Evolutionary conservation across 31 red algal species (phyloP).

Genomic region (Porphyra umbilicalis): DNA sequence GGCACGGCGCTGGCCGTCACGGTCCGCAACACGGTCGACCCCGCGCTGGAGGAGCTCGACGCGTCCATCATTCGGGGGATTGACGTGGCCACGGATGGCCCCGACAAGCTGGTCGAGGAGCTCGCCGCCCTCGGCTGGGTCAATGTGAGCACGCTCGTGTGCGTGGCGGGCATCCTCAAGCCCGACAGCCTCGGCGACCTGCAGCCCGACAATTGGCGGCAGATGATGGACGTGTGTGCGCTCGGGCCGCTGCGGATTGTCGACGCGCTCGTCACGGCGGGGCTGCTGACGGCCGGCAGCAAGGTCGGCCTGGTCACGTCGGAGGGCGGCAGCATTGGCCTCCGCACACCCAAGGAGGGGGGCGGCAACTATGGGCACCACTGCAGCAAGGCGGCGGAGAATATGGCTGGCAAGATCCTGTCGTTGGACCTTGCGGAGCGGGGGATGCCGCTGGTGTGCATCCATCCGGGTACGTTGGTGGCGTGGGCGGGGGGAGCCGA

Average conservation of each 20-base stretch:
- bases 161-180: not conserved
- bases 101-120: not conserved
- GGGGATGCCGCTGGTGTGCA: not conserved
- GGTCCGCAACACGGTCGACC: not conserved
- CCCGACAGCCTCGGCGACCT: not conserved
- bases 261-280: not conserved
- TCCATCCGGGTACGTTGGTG: conserved; percentile 11
- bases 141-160: not conserved
- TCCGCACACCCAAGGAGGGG: conserved; percentile 6
- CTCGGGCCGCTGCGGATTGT: not conserved
- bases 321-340: conserved; percentile 8
- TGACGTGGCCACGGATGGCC: not conserved
- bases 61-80: not conserved
- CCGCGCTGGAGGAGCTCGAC: not conserved
- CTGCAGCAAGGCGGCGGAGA: conserved; percentile 3
- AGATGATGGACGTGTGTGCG: conserved; percentile 10
- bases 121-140: not conserved
- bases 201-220: not conserved
- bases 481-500: too few species aligned
- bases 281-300: not conserved
- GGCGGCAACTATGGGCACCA: conserved; percentile 13
- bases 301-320: conserved; percentile 1
- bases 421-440: not conserved
- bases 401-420: conserved; percentile 4
- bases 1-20: not conserved